These are phyloP conservation scores for Melianthus villosus DNA, from an alignment of 441 rosid species.

Conservation along the genomic window DNA sequence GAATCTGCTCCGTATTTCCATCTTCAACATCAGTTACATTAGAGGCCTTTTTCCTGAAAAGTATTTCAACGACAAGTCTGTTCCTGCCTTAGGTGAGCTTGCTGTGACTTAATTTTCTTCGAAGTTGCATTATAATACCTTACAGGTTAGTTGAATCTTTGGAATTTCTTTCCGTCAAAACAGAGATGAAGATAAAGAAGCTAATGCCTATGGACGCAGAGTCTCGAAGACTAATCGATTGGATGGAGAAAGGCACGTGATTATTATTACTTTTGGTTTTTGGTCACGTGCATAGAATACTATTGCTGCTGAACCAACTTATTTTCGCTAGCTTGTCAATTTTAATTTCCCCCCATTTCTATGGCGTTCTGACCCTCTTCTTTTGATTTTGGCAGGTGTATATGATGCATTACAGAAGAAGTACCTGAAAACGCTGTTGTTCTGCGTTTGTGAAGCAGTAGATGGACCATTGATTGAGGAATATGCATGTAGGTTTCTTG, in stretches of 20 bases:
- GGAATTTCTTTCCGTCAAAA: constrained; percentile 5
- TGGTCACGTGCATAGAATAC: background rate
- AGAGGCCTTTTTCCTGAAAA: constrained; percentile 93
- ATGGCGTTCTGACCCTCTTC: background rate
- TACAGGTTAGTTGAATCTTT: constrained; percentile 3
- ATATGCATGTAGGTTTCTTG: constrained; percentile 46
- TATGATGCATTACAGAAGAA: constrained; percentile 84
- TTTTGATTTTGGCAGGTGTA: constrained; percentile 32
- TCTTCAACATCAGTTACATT: constrained; percentile 88
- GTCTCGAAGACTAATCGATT: constrained; percentile 82
- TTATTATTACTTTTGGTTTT: background rate
- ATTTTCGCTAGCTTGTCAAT: too few species aligned
- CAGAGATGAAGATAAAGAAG: constrained; percentile 96
- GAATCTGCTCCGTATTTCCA: constrained; percentile 81
- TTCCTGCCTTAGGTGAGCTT: constrained; percentile 64
- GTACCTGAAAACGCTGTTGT: constrained; percentile 60
- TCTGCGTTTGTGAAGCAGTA: constrained; percentile 46
- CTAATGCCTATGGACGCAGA: constrained; percentile 88
- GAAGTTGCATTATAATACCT: background rate
- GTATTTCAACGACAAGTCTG: constrained; percentile 82
- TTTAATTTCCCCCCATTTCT: too few species aligned
- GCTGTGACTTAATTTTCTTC: constrained; percentile 2
- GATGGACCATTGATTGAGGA: constrained; percentile 81
- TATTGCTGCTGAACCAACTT: too few species aligned
- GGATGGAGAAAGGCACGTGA: constrained; percentile 81